Conservation (phyloP, 768 basidiomycete genomes). For the Suillus spraguei region DNA sequence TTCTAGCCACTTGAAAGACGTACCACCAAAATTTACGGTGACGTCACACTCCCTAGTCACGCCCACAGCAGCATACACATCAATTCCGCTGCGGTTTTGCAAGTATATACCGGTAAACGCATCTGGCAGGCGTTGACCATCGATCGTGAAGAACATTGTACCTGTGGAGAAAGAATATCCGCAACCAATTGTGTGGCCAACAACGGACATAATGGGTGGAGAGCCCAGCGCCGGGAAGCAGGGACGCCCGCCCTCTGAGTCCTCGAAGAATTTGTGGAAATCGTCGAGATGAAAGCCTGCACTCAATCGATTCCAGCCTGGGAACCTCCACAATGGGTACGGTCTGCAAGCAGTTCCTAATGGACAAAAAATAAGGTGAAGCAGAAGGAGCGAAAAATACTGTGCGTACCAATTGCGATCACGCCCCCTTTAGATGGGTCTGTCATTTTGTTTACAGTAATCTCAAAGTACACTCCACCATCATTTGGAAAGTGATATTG, state of each 20-base stretch:
- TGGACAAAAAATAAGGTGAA: neutral
- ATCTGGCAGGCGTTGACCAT: constrained; percentile 53
- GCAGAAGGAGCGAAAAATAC: neutral
- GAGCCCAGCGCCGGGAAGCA: constrained; percentile 46
- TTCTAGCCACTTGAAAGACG: constrained; percentile 60
- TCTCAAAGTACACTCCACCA: constrained; percentile 64
- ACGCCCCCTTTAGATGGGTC: constrained; percentile 39
- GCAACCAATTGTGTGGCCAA: constrained; percentile 62
- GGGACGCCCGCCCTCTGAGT: constrained; percentile 58
- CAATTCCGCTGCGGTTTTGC: constrained; percentile 45
- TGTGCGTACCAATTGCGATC: constrained; percentile 55
- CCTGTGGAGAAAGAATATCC: constrained; percentile 57
- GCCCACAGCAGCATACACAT: constrained; percentile 69
- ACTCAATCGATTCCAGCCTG: constrained; percentile 72
- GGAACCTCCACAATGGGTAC: constrained; percentile 65
- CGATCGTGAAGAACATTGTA: constrained; percentile 65
- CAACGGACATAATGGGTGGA: constrained; percentile 32
- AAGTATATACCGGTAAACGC: constrained; percentile 65
- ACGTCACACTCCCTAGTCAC: constrained; percentile 43
- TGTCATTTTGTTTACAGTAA: constrained; percentile 53
- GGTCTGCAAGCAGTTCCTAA: constrained; percentile 66
- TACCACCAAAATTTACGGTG: constrained; percentile 64
- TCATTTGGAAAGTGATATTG: constrained; percentile 58
- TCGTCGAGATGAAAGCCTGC: constrained; percentile 72
- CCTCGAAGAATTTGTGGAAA: constrained; percentile 73